Conservation (phyloP, 2,329 filamentous ascomycete species). For the Fusarium metavorans region DNA sequence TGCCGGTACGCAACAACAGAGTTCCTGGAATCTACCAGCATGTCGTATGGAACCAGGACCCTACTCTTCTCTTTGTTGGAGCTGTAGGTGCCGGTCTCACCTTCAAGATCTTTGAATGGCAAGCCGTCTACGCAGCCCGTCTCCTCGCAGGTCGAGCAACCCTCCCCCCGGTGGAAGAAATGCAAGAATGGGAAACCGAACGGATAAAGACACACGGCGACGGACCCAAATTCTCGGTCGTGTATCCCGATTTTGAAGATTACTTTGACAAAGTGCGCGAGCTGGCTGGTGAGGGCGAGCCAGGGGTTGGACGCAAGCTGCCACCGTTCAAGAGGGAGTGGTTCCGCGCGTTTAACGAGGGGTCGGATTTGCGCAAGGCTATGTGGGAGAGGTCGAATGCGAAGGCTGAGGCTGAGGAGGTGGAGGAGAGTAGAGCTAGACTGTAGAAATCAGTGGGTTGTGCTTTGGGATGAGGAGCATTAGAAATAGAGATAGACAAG, state of each 20-base stretch:
- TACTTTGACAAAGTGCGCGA: conserved; percentile 70
- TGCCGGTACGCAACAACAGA: conserved; percentile 66
- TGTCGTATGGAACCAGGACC: conserved; percentile 66
- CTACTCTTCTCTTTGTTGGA: conserved; percentile 68
- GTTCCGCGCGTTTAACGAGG: conserved; percentile 64
- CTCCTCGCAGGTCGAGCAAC: conserved; percentile 66
- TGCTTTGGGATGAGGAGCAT: not conserved
- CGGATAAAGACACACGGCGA: conserved; percentile 67
- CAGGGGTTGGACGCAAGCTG: conserved; percentile 58
- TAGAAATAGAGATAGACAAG: conserved; percentile 7
- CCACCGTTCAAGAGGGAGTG: conserved; percentile 60
- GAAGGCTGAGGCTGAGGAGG: conserved; percentile 23
- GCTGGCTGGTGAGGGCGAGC: conserved; percentile 60
- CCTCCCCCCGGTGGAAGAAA: conserved; percentile 62
- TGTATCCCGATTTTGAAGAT: conserved; percentile 72
- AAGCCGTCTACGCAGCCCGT: conserved; percentile 71
- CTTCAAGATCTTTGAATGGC: conserved; percentile 78
- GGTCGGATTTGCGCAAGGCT: conserved; percentile 65
- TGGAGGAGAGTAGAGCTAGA: not conserved
- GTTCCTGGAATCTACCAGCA: conserved; percentile 69
- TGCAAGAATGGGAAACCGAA: conserved; percentile 68
- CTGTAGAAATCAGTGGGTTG: not conserved
- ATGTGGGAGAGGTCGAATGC: conserved; percentile 68
- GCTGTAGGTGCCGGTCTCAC: conserved; percentile 70
- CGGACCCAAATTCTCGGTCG: conserved; percentile 65